A percentile compares a stretch with the other conserved stretches of the same genome.
These are phyloP conservation scores for Graphiopsis chlorocephala DNA, from an alignment of 2,329 filamentous ascomycete species.

Conservation along the genomic window DNA sequence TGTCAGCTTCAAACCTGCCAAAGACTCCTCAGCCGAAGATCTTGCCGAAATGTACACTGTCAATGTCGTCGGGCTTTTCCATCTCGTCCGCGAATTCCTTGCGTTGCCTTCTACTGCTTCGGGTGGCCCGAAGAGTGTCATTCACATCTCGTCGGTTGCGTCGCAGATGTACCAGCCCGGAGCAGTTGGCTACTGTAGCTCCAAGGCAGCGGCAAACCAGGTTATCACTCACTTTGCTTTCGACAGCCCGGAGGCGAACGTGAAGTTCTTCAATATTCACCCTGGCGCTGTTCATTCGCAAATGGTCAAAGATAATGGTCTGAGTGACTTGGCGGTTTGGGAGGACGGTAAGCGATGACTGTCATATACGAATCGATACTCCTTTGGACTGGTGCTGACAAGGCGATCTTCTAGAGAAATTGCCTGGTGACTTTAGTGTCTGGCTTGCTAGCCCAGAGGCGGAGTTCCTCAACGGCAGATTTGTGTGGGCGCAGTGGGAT, in stretches of 20 bases:
- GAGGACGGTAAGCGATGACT: conserved; percentile 6
- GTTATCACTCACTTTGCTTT: conserved; percentile 6
- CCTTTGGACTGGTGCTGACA: background rate
- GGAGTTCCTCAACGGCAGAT: conserved; percentile 39
- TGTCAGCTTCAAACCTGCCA: conserved; percentile 30
- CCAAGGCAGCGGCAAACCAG: conserved; percentile 3
- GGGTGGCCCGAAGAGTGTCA: conserved; percentile 26
- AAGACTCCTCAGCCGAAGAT: conserved; percentile 29
- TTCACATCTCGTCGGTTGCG: conserved; percentile 37
- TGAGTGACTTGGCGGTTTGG: background rate
- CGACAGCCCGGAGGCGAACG: background rate
- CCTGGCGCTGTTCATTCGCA: conserved; percentile 2
- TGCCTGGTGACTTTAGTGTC: conserved; percentile 33
- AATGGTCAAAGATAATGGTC: background rate
- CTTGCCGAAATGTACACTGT: conserved; percentile 34
- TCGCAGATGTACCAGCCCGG: conserved; percentile 30
- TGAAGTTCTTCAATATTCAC: background rate
- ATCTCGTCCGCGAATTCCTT: conserved; percentile 38
- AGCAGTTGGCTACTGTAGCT: background rate
- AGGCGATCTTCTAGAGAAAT: background rate
- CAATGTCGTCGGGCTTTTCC: conserved; percentile 37
- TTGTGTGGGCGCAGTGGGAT: conserved; percentile 42
- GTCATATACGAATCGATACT: too few species aligned
- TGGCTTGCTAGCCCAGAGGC: conserved; percentile 43
- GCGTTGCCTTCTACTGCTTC: conserved; percentile 31